These are phyloP conservation scores for Skeletonema grethae DNA, from an alignment of 108 stramenopile genomes.

Conservation along the genomic window DNA sequence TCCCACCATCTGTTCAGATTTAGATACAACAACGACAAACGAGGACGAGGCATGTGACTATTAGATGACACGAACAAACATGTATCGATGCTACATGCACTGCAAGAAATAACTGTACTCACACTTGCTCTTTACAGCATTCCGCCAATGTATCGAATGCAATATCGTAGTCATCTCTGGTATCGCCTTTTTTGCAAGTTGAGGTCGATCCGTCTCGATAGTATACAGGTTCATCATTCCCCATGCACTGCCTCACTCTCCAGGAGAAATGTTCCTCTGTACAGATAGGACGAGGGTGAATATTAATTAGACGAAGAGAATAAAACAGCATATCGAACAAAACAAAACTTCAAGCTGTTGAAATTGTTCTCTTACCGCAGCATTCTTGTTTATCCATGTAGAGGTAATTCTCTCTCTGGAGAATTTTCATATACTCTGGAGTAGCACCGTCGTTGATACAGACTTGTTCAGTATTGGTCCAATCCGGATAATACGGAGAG, in stretches of 20 bases:
- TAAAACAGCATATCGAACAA: not conserved
- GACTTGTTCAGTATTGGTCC: slow-evolving; percentile 16
- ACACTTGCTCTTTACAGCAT: slow-evolving; percentile 7
- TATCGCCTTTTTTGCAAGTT: slow-evolving; percentile 8
- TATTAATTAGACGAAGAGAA: not conserved
- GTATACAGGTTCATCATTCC: slow-evolving; percentile 15
- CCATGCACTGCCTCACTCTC: slow-evolving; percentile 34
- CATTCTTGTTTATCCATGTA: slow-evolving; percentile 16
- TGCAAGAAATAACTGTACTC: not conserved
- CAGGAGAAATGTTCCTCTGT: slow-evolving; percentile 19
- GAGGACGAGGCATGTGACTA: not conserved
- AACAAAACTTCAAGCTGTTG: not conserved
- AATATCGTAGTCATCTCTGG: slow-evolving; percentile 26
- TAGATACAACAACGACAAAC: not conserved
- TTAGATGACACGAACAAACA: not conserved
- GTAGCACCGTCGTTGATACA: slow-evolving; percentile 36
- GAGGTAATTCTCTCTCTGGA: slow-evolving; percentile 29
- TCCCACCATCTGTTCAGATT: slow-evolving; percentile 3
- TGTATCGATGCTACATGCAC: not conserved
- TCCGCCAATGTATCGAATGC: slow-evolving; percentile 20
- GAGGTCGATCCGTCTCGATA: slow-evolving; percentile 2
- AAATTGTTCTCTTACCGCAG: not conserved
- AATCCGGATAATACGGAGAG: slow-evolving; percentile 35
- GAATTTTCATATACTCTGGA: slow-evolving; percentile 28
- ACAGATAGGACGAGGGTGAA: not conserved